phyloP scores from a whole-genome alignment of 352 stramenopile species.

The Thalassiosira mediterranea region DNA sequence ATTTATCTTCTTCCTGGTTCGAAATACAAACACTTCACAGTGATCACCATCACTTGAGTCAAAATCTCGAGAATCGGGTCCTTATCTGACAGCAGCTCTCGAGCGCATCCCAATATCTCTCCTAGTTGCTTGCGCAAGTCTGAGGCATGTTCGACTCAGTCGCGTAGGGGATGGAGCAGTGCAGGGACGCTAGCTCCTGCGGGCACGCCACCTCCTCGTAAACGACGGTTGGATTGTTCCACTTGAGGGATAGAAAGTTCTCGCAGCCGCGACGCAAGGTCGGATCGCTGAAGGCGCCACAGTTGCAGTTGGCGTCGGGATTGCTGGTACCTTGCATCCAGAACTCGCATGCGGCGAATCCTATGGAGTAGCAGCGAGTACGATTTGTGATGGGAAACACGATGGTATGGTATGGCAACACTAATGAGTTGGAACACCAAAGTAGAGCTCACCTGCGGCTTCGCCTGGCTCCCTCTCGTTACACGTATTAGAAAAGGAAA shows the following conservation, averaged over 20 bases:
- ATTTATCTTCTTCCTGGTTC: too few species aligned
- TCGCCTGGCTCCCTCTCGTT: constrained; percentile 23
- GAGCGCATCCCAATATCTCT: too few species aligned
- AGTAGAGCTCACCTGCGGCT: constrained; percentile 17
- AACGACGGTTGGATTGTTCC: constrained; percentile 51
- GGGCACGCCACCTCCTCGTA: constrained; percentile 62
- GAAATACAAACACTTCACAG: too few species aligned
- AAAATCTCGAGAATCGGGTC: too few species aligned
- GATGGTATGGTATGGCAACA: too few species aligned
- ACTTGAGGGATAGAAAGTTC: constrained; percentile 57
- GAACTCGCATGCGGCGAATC: constrained; percentile 31
- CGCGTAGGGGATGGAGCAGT: constrained; percentile 48
- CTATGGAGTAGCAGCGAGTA: too few species aligned
- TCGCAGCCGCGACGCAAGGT: constrained; percentile 46
- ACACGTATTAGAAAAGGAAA: constrained; percentile 38
- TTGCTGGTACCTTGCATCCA: constrained; percentile 41
- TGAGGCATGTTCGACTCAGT: constrained; percentile 23
- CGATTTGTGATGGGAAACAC: too few species aligned
- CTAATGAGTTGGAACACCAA: too few species aligned
- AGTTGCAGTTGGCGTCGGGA: constrained; percentile 37
- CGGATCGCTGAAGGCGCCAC: constrained; percentile 37
- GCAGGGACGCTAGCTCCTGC: constrained; percentile 37
- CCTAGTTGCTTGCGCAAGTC: constrained; percentile 37
- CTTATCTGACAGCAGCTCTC: too few species aligned
- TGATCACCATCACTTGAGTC: too few species aligned